A percentile compares a stretch with the other conserved stretches of the same genome.
These are phyloP conservation scores for Diphasiastrum complanatum DNA, from an alignment of 83 land plant genomes.

Conservation along the genomic window DNA sequence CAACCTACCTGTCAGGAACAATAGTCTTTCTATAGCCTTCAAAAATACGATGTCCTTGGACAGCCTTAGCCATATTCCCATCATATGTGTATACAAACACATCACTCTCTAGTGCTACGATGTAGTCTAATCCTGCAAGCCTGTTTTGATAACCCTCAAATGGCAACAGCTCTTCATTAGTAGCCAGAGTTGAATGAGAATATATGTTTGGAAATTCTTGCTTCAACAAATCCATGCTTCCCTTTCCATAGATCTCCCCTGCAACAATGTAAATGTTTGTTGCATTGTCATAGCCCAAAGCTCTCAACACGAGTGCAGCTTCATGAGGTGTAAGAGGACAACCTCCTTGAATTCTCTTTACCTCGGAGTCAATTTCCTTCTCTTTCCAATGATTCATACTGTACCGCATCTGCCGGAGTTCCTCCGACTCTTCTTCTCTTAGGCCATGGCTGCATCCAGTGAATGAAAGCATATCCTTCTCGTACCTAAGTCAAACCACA, in stretches of 20 bases:
- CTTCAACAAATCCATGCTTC: constrained; percentile 50
- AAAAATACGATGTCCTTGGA: constrained; percentile 72
- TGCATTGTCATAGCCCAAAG: constrained; percentile 49
- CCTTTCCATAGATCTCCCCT: constrained; percentile 71
- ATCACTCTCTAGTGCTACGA: constrained; percentile 65
- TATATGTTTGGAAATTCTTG: constrained; percentile 54
- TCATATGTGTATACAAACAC: constrained; percentile 71
- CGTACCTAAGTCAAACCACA: constrained; percentile 39
- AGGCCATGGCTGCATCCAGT: constrained; percentile 70
- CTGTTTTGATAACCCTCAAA: constrained; percentile 61
- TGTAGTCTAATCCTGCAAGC: constrained; percentile 68
- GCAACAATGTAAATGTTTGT: constrained; percentile 76
- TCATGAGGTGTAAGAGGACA: constrained; percentile 81
- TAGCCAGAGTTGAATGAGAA: constrained; percentile 51
- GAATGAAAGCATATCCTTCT: constrained; percentile 83
- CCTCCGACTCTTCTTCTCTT: constrained; percentile 54
- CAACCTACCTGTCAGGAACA: constrained; percentile 67
- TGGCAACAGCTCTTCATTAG: constrained; percentile 49
- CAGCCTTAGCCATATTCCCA: constrained; percentile 85
- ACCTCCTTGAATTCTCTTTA: constrained; percentile 60
- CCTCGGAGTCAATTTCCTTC: constrained; percentile 67
- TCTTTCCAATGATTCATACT: constrained; percentile 77
- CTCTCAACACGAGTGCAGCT: constrained; percentile 61
- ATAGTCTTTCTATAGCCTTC: constrained; percentile 62
- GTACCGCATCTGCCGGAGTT: constrained; percentile 53